Percentiles rank a stretch among this genome's conserved stretches.
These are phyloP conservation scores for Furcasterigmium sp. DNA, from an alignment of 2,329 filamentous ascomycete species.

Conservation along the genomic window DNA sequence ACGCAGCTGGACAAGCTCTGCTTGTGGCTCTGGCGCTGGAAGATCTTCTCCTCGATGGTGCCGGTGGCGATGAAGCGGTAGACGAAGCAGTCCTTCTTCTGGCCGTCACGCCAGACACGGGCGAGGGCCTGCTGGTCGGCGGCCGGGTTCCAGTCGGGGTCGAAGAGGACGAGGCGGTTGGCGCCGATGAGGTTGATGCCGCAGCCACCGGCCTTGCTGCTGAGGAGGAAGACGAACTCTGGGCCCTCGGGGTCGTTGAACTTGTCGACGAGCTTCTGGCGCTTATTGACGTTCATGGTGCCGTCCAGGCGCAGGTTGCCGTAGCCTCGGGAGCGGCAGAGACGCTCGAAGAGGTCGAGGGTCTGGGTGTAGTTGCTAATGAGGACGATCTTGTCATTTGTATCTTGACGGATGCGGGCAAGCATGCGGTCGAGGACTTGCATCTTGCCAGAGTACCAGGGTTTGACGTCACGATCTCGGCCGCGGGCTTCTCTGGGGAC, in stretches of 20 bases:
- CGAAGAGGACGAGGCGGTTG: constrained; percentile 91
- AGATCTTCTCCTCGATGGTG: constrained; percentile 98
- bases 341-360: constrained; percentile 84
- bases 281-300: constrained; percentile 96
- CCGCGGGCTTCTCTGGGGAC: constrained; percentile 83
- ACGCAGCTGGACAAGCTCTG: constrained; percentile 94
- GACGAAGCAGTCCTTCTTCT: constrained; percentile 99
- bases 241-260: constrained; percentile 90
- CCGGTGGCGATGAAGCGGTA: constrained; percentile 99
- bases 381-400: constrained; percentile 97
- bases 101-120: constrained; percentile 96
- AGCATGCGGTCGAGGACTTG: constrained; percentile 97
- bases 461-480: constrained; percentile 84
- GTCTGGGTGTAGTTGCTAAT: constrained; percentile 99
- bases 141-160: constrained; percentile 96
- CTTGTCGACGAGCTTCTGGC: constrained; percentile 93
- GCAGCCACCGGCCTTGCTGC: constrained; percentile 93
- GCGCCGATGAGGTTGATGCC: constrained; percentile 93
- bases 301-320: constrained; percentile 87
- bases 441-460: constrained; percentile 98
- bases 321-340: constrained; percentile 82
- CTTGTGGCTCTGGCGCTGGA: constrained; percentile 97
- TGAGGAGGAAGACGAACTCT: constrained; percentile 94
- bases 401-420: constrained; percentile 88
- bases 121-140: constrained; percentile 96